phyloP scores from a whole-genome alignment of 2,329 filamentous ascomycete genomes.

The Leptodontidium sp. region DNA sequence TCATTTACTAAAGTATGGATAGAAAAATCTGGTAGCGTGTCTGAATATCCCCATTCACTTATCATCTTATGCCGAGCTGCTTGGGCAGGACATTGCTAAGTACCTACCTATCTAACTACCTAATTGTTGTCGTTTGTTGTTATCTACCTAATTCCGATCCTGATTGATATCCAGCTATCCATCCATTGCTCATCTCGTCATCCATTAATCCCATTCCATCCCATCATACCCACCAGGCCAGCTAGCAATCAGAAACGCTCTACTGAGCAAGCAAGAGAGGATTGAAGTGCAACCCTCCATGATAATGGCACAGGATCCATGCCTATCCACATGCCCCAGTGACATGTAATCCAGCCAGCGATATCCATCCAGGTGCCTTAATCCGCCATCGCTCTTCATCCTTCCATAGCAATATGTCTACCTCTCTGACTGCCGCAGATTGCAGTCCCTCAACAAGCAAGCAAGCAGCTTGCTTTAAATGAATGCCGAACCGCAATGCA shows the following conservation, averaged over 20 bases:
- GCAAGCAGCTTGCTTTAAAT: slow-evolving; percentile 12
- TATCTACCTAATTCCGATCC: slow-evolving; percentile 23
- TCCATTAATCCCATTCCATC: background rate
- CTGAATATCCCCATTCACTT: slow-evolving; percentile 3
- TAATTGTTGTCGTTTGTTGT: slow-evolving; percentile 15
- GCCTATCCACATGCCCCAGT: background rate
- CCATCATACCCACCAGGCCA: background rate
- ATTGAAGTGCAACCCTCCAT: background rate
- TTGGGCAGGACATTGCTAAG: slow-evolving; percentile 13
- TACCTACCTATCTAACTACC: slow-evolving; percentile 25
- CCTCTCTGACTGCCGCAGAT: slow-evolving; percentile 3
- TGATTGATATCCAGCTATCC: background rate
- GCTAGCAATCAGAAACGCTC: too few relatives aligned
- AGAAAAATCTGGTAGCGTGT: background rate
- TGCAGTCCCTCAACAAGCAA: background rate
- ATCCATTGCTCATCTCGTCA: slow-evolving; percentile 10
- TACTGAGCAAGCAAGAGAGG: background rate
- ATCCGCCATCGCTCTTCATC: background rate
- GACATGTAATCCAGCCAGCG: slow-evolving; percentile 15
- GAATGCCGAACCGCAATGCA: slow-evolving; percentile 26
- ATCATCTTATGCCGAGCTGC: background rate
- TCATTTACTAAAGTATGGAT: background rate
- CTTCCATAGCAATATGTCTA: slow-evolving; percentile 23
- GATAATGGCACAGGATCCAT: background rate
- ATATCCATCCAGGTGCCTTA: background rate